Evolutionary conservation across 1,284 basidiomycete species (phyloP), one percentile per base, ranked within the genome.

Genomic region (Ceraceosorus guamensis): DNA sequence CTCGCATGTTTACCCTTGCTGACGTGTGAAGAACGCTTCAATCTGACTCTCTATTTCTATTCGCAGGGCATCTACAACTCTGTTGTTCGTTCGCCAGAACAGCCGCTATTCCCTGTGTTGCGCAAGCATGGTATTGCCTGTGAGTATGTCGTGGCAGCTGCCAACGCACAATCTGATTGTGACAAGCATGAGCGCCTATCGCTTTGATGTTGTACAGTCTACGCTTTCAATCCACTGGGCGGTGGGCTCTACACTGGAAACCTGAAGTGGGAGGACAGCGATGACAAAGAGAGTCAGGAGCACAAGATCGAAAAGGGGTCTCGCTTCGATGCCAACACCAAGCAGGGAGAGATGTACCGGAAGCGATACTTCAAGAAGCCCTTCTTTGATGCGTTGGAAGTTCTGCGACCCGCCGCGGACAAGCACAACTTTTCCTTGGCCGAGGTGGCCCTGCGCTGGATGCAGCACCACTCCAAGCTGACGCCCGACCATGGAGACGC

Each of bases 91-190:
- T 51, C 59, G 1, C 58, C 62, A 14, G 67, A 68, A 33, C 11
- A 51, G 2, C 61, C 61, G 30, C 57, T 71, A 18, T 59, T 71
- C 35, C 65, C 67, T 14, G 48, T 55, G 13, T 55, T 71, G 14
- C 63, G 67, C 30, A 60, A 62, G 11, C 75, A 92, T 32, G 86
- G 87, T 68, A 79, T 87, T 24, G 60, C 80, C 34, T 61, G n/a
- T n/a, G n/a, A n/a, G n/a, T n/a, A n/a, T n/a, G n/a, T n/a, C n/a
- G n/a, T n/a, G n/a, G n/a, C n/a, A n/a, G n/a, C n/a, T n/a, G n/a
- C n/a, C n/a, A n/a, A n/a, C n/a, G n/a, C n/a, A n/a, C n/a, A n/a
- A n/a, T n/a, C n/a, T n/a, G n/a, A n/a, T n/a, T n/a, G n/a, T n/a
- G n/a, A n/a, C n/a, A n/a, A n/a, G n/a, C n/a, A n/a, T n/a, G n/a